Base-by-base conservation (phyloP, 2,329 filamentous ascomycete genomes). In the Colletotrichum endophyticum region DNA sequence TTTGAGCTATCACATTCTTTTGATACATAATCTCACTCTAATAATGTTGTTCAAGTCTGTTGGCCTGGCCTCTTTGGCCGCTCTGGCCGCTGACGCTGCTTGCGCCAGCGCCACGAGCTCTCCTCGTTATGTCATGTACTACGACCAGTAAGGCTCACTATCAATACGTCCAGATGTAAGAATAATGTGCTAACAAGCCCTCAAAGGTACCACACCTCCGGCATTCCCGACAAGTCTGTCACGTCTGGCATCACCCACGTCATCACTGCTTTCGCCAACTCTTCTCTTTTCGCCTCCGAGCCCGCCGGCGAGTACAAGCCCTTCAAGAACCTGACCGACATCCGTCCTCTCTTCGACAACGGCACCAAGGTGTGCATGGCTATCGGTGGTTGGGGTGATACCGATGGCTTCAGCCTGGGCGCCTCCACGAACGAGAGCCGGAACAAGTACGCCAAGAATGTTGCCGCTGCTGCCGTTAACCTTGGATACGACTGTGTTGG, bases 341-440 rank as follows among this genome's bases (percentile, higher is more conserved):
- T 92, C 61, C 89, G 91, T 22, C 84, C 84, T 30, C 85, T 91
- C 25, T 93, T 92, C 72, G 81, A 86, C 15, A 81, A 88, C 0
- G 87, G 86, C 7, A 88, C 89, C 66, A 92, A 93, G 81, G 83
- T 94, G 19, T 90, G 92, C 87, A 88, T 94, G 75, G 90, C 92
- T 22, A 89, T 94, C 59, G 93, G 92, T 16, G 92, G 92, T 32
- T 94, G 92, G 92, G 92, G 89, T 2, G 91, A 94, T 74, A 90
- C 89, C 0, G 80, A 81, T 15, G 92, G 92, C 0, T 94, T 94
- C 81, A 85, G 86, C 5, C 80, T 75, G 3, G 91, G 86, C 4
- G 87, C 88, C 5, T 88, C 87, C 56, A 88, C 87, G 2, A 85
- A 89, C 2, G 81, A 83, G 11, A 86, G 83, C 8, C 89, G 91